Evolutionary conservation across 2,329 filamentous ascomycete species (phyloP).

Genomic region (Aspergillus pseudotamarii): DNA sequence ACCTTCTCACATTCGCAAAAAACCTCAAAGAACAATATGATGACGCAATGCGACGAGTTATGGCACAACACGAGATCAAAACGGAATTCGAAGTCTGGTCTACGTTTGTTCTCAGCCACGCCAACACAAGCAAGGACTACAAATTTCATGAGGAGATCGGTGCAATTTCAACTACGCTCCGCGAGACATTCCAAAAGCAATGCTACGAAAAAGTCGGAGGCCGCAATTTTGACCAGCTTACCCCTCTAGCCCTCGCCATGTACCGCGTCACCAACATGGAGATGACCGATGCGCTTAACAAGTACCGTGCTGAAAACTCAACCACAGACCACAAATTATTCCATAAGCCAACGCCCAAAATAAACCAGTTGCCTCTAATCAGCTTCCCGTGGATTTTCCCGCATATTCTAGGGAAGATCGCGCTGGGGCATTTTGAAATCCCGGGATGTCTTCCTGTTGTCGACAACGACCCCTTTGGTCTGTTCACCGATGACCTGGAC

Average conservation of each 20-base stretch:
- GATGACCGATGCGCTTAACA: constrained; percentile 60
- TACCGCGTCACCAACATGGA: constrained; percentile 80
- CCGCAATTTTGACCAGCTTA: constrained; percentile 60
- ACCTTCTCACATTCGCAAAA: constrained; percentile 61
- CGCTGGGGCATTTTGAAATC: constrained; percentile 46
- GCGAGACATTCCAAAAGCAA: constrained; percentile 66
- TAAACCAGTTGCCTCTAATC: constrained; percentile 71
- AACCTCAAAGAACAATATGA: constrained; percentile 79
- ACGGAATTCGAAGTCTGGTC: constrained; percentile 95
- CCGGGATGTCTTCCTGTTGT: constrained; percentile 10
- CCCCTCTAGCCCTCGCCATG: constrained; percentile 80
- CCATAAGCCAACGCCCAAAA: constrained; percentile 16
- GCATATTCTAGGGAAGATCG: constrained; percentile 70
- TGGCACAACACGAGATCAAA: constrained; percentile 79
- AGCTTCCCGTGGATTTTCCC: constrained; percentile 94
- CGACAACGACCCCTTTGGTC: constrained; percentile 22
- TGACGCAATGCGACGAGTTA: constrained; percentile 71
- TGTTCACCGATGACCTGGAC: constrained; percentile 12
- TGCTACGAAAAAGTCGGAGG: constrained; percentile 69
- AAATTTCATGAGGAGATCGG: constrained; percentile 85
- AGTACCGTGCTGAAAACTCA: constrained; percentile 42
- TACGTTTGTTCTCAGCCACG: constrained; percentile 77
- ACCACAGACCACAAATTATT: constrained; percentile 13
- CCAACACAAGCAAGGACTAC: constrained; percentile 74
- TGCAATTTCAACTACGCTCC: constrained; percentile 66